Evolutionary conservation across 1,284 basidiomycete genomes (phyloP), one percentile per base, ranked within the genome.

Genomic region (Violaceomyces palustris): DNA sequence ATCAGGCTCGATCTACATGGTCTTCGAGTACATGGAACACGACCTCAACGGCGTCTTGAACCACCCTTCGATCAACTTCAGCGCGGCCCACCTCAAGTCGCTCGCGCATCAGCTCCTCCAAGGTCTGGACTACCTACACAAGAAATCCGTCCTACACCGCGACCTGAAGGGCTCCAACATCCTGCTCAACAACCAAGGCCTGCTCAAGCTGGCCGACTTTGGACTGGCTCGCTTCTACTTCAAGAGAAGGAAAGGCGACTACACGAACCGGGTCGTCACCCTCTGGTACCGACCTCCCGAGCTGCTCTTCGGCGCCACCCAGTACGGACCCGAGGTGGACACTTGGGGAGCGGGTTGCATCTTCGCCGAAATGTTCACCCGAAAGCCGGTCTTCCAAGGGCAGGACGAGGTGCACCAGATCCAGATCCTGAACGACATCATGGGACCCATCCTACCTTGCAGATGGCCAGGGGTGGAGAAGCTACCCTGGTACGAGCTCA

Each of bases 321-420:
- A 90, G 17, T 99, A 99, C 75, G 93, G 92, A 1, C 85, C 89
- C 2, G 94, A 96, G 68, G 93, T 99, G n/a, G 94, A 99, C 70
- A 94, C 94, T 84, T 99, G 94, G 94, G 94, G 91, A 71, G 94
- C 93, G 10, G 94, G 94, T 21, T 98, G 93, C 74, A 98, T 99
- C 68, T 97, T 98, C 84, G 81, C 98, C 27, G 96, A 99, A 74
- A 79, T 99, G 6, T 98, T 90, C 74, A 88, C 86, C 15, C 88
- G 88, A 74, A 91, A 88, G 64, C 91, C 92, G 0, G 81, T 94
- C 5, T 97, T 98, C 72, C 92, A 93, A 73, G 93, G 94, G 19
- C 86, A 85, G 61, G 92, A 97, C 65, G 94, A 99, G 76, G 90
- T 99, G 42, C 85, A 93, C 60, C 96, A 99, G 72, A 80, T 99